Evolutionary conservation across 1,139 yeast genomes (phyloP), one percentile per base, ranked within the genome.

Genomic region (Blastobotrys persicus): DNA sequence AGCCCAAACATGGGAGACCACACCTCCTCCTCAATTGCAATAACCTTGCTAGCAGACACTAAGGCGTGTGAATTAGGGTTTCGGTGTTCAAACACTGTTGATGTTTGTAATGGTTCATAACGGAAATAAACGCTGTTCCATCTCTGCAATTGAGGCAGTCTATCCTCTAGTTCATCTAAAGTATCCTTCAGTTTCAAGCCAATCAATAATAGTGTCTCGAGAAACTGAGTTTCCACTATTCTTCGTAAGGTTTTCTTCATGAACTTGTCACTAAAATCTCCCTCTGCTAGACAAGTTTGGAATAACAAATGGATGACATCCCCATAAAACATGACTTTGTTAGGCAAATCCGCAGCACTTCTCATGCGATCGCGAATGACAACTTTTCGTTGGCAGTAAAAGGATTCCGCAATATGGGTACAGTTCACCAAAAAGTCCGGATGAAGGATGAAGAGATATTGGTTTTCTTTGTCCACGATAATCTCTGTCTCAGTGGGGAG

Each of bases 1-100:
- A 94, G 69, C 0, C 99, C 99, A 71, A 78, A 89, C 62, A 80
- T 77, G 0, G 97, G 96, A 0, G 97, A 88, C 88, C 95, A 83
- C 17, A 92, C 82, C 58, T 84, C 87, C 61, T 92, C 98, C 65
- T 92, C 99, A 16, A 88, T 79, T 62, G 88, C 96, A 37, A 88
- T 70, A 3, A 88, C 79, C 48, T 84, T 81, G 12, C 78, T 74
- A 1, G 85, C 81, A 0, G 85, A 58, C 20, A 68, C 46, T 11
- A 42, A 32, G 14, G 53, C 45, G 3, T 48, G 44, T 2, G 55
- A 41, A 0, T 47, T 43, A n/a, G 51, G 44, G 2, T 54, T 51
- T 12, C 65, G 57, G 43, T 66, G 62, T 23, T 64, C 59, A 1
- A 63, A 57, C 19, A 61, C 54, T 9, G 56, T 50, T 0, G 61